Percentiles rank a stretch among this genome's conserved stretches.
Evolutionary conservation across 2,329 filamentous ascomycete species (phyloP).

Genomic region (Pseudogymnoascus sp.): DNA sequence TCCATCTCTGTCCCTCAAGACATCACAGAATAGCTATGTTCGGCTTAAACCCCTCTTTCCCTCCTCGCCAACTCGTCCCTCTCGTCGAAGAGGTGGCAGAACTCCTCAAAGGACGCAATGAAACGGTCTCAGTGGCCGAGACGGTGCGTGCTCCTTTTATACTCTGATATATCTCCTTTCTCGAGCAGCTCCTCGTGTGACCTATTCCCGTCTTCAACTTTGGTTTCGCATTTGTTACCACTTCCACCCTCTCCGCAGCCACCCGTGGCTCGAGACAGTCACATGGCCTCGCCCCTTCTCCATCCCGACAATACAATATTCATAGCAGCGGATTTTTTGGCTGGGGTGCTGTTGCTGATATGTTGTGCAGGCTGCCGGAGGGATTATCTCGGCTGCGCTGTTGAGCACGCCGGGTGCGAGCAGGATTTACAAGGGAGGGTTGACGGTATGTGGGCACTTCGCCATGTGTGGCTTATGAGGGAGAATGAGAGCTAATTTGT

Average conservation of each 20-base stretch:
- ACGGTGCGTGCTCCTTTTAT: constrained; percentile 36
- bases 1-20: neutral
- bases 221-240: neutral
- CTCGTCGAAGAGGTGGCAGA: constrained; percentile 39
- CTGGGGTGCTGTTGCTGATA: neutral
- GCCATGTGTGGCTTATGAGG: neutral
- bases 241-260: neutral
- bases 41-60: neutral
- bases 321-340: neutral
- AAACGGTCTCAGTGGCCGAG: constrained; percentile 54
- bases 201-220: neutral
- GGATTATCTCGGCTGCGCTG: constrained; percentile 51
- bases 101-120: constrained; percentile 46
- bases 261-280: neutral
- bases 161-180: neutral
- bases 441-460: constrained; percentile 36
- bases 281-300: neutral
- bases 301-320: neutral
- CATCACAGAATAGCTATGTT: neutral
- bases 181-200: neutral
- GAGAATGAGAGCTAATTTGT: neutral
- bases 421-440: constrained; percentile 51
- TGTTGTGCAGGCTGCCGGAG: constrained; percentile 47
- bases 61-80: neutral
- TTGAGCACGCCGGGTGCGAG: constrained; percentile 52